Evolutionary conservation across 129 eudicot species (phyloP).

Genomic region (Escallonia herrerae): DNA sequence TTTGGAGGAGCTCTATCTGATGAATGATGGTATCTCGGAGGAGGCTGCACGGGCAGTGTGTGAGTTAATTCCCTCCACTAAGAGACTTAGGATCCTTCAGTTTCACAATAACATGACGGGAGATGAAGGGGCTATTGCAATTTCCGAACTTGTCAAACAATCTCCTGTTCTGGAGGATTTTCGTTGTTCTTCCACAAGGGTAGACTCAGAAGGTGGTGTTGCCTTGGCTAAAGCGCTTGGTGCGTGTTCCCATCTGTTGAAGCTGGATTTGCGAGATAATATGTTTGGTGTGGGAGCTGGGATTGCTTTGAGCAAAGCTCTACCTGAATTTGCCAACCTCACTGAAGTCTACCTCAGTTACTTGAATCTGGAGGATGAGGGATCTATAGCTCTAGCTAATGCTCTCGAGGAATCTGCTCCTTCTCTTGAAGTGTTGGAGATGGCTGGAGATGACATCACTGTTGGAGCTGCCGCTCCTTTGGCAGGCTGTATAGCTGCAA

Average conservation of each 20-base stretch:
- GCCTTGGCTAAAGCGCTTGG: slow-evolving; percentile 51
- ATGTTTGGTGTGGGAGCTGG: slow-evolving; percentile 64
- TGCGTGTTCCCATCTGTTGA: slow-evolving; percentile 37
- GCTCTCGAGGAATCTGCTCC: slow-evolving; percentile 43
- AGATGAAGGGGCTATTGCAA: slow-evolving; percentile 60
- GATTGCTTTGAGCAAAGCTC: slow-evolving; percentile 33
- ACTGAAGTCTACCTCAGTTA: slow-evolving; percentile 53
- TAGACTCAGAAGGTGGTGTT: slow-evolving; percentile 54
- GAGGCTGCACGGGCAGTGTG: slow-evolving; percentile 61
- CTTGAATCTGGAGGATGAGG: slow-evolving; percentile 53
- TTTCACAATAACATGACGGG: slow-evolving; percentile 74
- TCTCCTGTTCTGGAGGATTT: slow-evolving; percentile 54
- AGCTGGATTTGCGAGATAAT: slow-evolving; percentile 59
- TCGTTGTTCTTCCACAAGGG: slow-evolving; percentile 61
- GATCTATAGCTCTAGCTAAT: slow-evolving; percentile 34
- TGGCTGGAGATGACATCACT: slow-evolving; percentile 73
- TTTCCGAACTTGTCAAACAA: slow-evolving; percentile 37
- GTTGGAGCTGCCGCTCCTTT: slow-evolving; percentile 49
- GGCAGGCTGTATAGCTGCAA: slow-evolving; percentile 42
- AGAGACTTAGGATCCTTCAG: slow-evolving; percentile 39
- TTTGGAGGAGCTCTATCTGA: slow-evolving; percentile 65
- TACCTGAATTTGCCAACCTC: slow-evolving; percentile 27
- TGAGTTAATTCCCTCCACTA: slow-evolving; percentile 55
- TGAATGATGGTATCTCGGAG: slow-evolving; percentile 61
- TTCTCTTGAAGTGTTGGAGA: slow-evolving; percentile 52